These are phyloP conservation scores for Rhizopogon salebrosus DNA, from an alignment of 768 basidiomycete species.

Conservation along the genomic window DNA sequence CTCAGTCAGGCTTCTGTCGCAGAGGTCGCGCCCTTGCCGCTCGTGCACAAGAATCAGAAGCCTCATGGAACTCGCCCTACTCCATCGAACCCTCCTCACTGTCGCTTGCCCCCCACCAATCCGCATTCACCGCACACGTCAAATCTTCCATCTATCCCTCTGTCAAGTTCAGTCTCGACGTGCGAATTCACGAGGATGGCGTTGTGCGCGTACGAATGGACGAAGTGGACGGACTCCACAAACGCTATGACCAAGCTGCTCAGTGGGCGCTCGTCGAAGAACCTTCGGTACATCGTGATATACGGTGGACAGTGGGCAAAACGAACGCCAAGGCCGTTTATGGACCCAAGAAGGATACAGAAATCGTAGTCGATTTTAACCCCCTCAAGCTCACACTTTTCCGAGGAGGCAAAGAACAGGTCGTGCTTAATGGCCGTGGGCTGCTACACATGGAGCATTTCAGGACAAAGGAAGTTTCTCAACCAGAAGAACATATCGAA, in stretches of 20 bases:
- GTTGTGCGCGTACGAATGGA: slow-evolving; percentile 93
- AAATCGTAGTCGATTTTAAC: slow-evolving; percentile 65
- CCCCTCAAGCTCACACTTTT: slow-evolving; percentile 74
- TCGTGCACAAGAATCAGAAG: slow-evolving; percentile 54
- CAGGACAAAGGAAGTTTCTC: slow-evolving; percentile 52
- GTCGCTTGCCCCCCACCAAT: slow-evolving; percentile 41
- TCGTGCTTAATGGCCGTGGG: slow-evolving; percentile 85
- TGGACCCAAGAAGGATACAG: slow-evolving; percentile 55
- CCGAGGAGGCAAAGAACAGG: slow-evolving; percentile 72
- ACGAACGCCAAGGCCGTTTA: slow-evolving; percentile 60
- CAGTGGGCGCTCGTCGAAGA: slow-evolving; percentile 82
- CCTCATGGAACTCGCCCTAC: slow-evolving; percentile 84
- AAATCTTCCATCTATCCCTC: slow-evolving; percentile 80
- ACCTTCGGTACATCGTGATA: slow-evolving; percentile 54
- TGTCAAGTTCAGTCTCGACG: slow-evolving; percentile 74
- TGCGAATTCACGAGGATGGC: slow-evolving; percentile 83
- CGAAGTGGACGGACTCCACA: slow-evolving; percentile 71
- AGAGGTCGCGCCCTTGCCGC: slow-evolving; percentile 78
- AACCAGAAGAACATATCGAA: slow-evolving; percentile 33
- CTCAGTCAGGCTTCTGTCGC: slow-evolving; percentile 94
- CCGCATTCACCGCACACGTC: slow-evolving; percentile 70
- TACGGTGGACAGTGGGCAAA: slow-evolving; percentile 65
- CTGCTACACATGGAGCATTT: slow-evolving; percentile 99
- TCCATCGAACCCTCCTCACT: slow-evolving; percentile 55
- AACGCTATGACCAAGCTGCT: slow-evolving; percentile 89